Percentiles rank a stretch among this genome's conserved stretches.
Conservation (phyloP, 768 basidiomycete species). For the Dentipellis fragilis region DNA sequence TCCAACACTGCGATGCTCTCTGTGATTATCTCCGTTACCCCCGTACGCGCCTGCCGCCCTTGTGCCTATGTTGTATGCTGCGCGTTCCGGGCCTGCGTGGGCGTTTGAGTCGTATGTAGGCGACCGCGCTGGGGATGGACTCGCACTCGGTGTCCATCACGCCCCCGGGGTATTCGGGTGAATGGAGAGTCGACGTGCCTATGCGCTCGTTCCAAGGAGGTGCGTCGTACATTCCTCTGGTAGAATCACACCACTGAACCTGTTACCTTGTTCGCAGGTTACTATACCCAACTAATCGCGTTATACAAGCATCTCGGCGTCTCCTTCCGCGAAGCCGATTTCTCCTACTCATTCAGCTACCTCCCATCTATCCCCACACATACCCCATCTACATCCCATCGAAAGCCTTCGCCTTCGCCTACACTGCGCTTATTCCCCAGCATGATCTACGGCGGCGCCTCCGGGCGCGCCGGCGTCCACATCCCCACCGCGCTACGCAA, state of each 20-base stretch:
- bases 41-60: not conserved
- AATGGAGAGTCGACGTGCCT: conserved; percentile 63
- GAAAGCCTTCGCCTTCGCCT: conserved; percentile 10
- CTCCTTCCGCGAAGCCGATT: conserved; percentile 42
- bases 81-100: not conserved
- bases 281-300: conserved; percentile 61
- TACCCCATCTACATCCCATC: conserved; percentile 17
- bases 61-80: not conserved
- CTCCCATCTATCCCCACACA: conserved; percentile 23
- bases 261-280: conserved; percentile 33
- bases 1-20: not conserved
- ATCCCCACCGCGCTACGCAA: conserved; percentile 29
- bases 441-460: conserved; percentile 58
- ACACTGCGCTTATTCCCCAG: conserved; percentile 21
- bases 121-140: conserved; percentile 56
- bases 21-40: not conserved
- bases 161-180: conserved; percentile 23
- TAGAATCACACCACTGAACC: not conserved
- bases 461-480: conserved; percentile 41
- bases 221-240: conserved; percentile 19
- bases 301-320: conserved; percentile 57
- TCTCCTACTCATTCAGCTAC: conserved; percentile 64
- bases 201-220: conserved; percentile 81
- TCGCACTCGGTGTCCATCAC: conserved; percentile 44
- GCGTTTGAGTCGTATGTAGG: conserved; percentile 23